These are phyloP conservation scores for Allium cepa DNA, from an alignment of 106 monocot genomes.

Conservation along the genomic window DNA sequence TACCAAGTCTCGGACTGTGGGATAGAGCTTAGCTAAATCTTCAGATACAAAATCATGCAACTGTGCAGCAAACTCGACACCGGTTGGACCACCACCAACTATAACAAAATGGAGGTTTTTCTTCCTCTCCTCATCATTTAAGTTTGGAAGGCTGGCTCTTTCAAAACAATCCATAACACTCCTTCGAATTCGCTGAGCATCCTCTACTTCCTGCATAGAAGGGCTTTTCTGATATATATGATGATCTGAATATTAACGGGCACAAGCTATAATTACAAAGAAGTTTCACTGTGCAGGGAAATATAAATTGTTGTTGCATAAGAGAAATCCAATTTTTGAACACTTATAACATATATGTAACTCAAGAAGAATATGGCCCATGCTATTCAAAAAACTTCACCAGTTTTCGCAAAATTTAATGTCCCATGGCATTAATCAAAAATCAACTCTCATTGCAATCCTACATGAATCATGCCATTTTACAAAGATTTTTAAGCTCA, in stretches of 20 bases:
- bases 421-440: too few relatives aligned
- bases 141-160: constrained; percentile 41
- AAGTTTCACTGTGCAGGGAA: too few relatives aligned
- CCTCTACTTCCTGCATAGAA: constrained; percentile 51
- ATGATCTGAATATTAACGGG: not conserved
- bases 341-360: not conserved
- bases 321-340: too few relatives aligned
- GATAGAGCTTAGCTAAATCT: constrained; percentile 49
- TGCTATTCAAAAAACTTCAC: not conserved
- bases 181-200: constrained; percentile 49
- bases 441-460: too few relatives aligned
- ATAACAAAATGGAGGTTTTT: constrained; percentile 37
- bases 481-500: not conserved
- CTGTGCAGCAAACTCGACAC: constrained; percentile 74
- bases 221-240: not conserved
- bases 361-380: not conserved
- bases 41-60: constrained; percentile 63
- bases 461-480: not conserved
- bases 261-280: not conserved
- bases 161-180: constrained; percentile 56
- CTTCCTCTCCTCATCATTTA: constrained; percentile 49
- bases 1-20: constrained; percentile 28
- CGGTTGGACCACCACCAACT: constrained; percentile 55
- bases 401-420: not conserved
- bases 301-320: too few relatives aligned